Base-by-base conservation (phyloP, 768 basidiomycete genomes). In the Naematelia aurantialba region DNA sequence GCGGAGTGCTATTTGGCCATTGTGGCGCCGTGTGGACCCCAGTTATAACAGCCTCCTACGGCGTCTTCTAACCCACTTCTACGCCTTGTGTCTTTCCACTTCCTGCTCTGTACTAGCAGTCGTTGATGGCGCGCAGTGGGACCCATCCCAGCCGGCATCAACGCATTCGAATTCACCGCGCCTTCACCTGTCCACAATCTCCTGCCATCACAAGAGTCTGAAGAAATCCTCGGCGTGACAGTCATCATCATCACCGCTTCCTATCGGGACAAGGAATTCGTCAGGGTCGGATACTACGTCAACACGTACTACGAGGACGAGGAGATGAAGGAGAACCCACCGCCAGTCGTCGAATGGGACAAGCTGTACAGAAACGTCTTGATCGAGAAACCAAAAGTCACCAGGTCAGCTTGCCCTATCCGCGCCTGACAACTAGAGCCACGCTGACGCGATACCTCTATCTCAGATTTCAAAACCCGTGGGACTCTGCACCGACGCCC, bases 261-360 rank as follows among this genome's bases (percentile, higher is more conserved):
- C 11, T 99, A 98, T 78, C 85, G 86, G 39, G 94, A 97, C 52
- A 93, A 96, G 71, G 96, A 98, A 76, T 99, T 99, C 72, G 94
- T 99, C n/a, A 86, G 94, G 47, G 93, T 99, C 25, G 96, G 96
- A 5, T 98, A 99, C 76, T 99, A 99, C 77, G 96, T 98, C 79
- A 93, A 98, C 73, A 97, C 93, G 24, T 94, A 98, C 77, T 98
- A 97, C 73, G 94, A 96, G 76, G 90, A 89, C 68, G 89, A 91
- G 54, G 91, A 90, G 78, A 86, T 93, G 85, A 88, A 85, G 75
- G 83, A 85, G 71, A 83, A 78, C 13, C 87, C 86, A 14, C 87
- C 89, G 5, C 62, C 75, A 24, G 81, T 70, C 34, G 89, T 91
- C 52, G 78, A 84, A 71, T 88, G 91, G 73, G 88, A 92, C 24